Evolutionary conservation across 2,329 filamentous ascomycete genomes (phyloP).

Genomic region (Colletotrichum coccodes): DNA sequence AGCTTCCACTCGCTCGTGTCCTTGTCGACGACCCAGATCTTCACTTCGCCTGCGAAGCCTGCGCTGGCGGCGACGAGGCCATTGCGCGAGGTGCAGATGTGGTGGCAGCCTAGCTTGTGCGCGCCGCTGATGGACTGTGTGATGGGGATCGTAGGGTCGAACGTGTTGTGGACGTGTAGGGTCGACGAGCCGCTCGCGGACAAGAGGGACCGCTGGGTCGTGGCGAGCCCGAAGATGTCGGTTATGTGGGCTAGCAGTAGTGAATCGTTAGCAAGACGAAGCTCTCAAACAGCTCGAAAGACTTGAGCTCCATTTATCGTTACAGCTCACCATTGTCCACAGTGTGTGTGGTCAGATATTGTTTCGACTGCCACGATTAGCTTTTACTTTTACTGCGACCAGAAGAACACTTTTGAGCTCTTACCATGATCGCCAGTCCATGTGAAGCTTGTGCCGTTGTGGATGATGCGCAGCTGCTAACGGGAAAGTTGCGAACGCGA

Average conservation of each 20-base stretch:
- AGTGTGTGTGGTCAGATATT: slow-evolving; percentile 94
- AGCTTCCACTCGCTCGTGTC: slow-evolving; percentile 65
- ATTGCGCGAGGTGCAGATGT: slow-evolving; percentile 77
- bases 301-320: neutral
- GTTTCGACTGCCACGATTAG: slow-evolving; percentile 80
- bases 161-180: slow-evolving; percentile 83
- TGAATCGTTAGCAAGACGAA: neutral
- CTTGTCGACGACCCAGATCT: slow-evolving; percentile 77
- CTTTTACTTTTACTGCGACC: too few species aligned
- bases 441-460: slow-evolving; percentile 36
- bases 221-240: slow-evolving; percentile 86
- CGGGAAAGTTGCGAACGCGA: slow-evolving; percentile 21
- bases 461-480: slow-evolving; percentile 35
- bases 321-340: slow-evolving; percentile 79
- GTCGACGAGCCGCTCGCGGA: slow-evolving; percentile 87
- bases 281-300: neutral
- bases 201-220: slow-evolving; percentile 78
- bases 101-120: slow-evolving; percentile 92
- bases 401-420: neutral
- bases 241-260: slow-evolving; percentile 75
- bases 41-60: slow-evolving; percentile 90
- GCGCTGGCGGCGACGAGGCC: slow-evolving; percentile 82
- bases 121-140: slow-evolving; percentile 82
- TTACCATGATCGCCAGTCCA: slow-evolving; percentile 54
- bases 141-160: slow-evolving; percentile 77